phyloP scores from a whole-genome alignment of 805 yeast genomes.

The Lipomyces anomalus region DNA sequence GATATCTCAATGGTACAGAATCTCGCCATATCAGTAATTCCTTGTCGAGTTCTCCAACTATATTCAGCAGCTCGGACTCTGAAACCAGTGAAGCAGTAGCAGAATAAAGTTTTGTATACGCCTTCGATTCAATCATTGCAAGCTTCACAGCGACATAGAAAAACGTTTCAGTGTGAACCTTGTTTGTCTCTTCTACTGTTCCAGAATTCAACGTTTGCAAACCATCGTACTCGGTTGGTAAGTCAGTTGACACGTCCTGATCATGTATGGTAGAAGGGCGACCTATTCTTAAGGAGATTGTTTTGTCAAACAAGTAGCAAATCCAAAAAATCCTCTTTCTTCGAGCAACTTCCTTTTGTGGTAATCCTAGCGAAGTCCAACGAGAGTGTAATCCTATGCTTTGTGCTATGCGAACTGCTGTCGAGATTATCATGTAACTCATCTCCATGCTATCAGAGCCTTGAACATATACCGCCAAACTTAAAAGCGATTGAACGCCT shows the following conservation, averaged over 20 bases:
- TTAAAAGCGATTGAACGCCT: constrained; percentile 19
- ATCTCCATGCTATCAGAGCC: constrained; percentile 13
- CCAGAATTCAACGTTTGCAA: background rate
- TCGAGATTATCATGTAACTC: constrained; percentile 10
- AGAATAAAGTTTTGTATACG: constrained; percentile 18
- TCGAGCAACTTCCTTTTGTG: constrained; percentile 8
- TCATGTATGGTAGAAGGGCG: constrained; percentile 23
- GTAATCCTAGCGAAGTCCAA: constrained; percentile 7
- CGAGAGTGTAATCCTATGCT: constrained; percentile 24
- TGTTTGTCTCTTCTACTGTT: background rate
- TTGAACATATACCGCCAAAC: constrained; percentile 13
- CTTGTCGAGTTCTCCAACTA: constrained; percentile 24
- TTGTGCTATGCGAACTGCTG: constrained; percentile 24
- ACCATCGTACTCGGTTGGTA: constrained; percentile 1
- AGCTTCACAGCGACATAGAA: constrained; percentile 4
- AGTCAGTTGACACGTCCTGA: constrained; percentile 10
- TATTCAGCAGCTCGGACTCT: constrained; percentile 19
- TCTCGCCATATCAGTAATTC: constrained; percentile 26
- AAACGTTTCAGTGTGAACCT: background rate
- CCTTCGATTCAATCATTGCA: constrained; percentile 16
- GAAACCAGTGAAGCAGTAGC: constrained; percentile 11
- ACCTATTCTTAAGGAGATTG: constrained; percentile 18
- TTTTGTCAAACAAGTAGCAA: constrained; percentile 23
- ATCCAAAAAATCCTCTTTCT: constrained; percentile 25
- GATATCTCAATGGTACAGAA: constrained; percentile 18